Evolutionary conservation across 441 rosid genomes (phyloP).

Genomic region (Sinapis alba): DNA sequence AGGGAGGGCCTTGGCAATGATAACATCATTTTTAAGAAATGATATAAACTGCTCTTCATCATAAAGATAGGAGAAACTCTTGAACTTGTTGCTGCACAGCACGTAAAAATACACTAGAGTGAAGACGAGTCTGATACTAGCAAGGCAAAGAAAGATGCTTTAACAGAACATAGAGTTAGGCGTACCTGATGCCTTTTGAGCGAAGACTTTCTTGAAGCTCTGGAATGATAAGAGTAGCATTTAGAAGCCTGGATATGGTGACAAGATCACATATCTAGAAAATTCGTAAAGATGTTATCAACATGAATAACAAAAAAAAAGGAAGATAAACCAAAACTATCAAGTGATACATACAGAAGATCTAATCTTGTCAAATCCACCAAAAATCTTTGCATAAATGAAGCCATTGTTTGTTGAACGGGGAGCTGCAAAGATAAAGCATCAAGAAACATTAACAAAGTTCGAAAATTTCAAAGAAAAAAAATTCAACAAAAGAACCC

Average conservation of each 20-base stretch:
- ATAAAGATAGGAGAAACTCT: conserved; percentile 95
- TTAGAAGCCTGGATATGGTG: conserved; percentile 99
- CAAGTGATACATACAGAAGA: conserved; percentile 68
- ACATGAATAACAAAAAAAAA: conserved; percentile 31
- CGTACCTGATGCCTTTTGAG: conserved; percentile 90
- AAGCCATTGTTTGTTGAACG: conserved; percentile 62
- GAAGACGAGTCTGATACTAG: conserved; percentile 23
- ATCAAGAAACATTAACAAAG: background rate
- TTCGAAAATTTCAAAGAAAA: background rate
- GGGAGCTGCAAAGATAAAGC: conserved; percentile 57
- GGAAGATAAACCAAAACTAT: background rate
- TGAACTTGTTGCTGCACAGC: conserved; percentile 72
- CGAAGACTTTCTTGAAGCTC: conserved; percentile 94
- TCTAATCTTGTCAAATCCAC: conserved; percentile 92
- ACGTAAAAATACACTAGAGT: conserved; percentile 30
- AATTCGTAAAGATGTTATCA: conserved; percentile 69
- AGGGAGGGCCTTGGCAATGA: conserved; percentile 74
- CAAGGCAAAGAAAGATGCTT: background rate
- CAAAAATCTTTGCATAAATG: conserved; percentile 91
- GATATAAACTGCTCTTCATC: conserved; percentile 95
- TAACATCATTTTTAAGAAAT: conserved; percentile 80
- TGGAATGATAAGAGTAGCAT: conserved; percentile 99
- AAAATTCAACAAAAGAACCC: no score
- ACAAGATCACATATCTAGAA: conserved; percentile 99
- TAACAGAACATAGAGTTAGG: conserved; percentile 18